Evolutionary conservation across 2,329 filamentous ascomycete species (phyloP).

Genomic region (Exophiala sp.): DNA sequence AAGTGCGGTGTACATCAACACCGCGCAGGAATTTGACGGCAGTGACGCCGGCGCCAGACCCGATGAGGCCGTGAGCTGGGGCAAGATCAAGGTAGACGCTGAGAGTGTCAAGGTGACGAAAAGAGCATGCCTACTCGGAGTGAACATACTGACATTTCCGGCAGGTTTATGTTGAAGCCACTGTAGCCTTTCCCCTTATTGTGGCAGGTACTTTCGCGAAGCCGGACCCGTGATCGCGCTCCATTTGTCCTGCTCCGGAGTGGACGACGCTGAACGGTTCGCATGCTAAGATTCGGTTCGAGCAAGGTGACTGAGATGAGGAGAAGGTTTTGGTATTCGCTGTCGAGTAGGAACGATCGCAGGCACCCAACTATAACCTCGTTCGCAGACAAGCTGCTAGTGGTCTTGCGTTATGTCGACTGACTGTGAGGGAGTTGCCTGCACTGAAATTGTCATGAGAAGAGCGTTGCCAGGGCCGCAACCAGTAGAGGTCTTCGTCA

Average conservation of each 20-base stretch:
- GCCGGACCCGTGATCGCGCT: slow-evolving; percentile 8
- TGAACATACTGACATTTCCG: background rate
- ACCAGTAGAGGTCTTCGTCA: too few relatives aligned
- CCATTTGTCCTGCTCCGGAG: background rate
- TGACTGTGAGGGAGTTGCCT: too few relatives aligned
- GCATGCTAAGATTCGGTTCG: too few relatives aligned
- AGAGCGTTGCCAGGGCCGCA: too few relatives aligned
- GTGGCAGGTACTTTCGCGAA: slow-evolving; percentile 20
- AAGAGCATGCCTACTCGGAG: background rate
- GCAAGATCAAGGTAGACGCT: slow-evolving; percentile 65
- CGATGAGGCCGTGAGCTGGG: slow-evolving; percentile 97
- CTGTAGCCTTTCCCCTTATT: slow-evolving; percentile 61
- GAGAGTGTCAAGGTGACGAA: slow-evolving; percentile 75
- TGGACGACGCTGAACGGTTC: background rate
- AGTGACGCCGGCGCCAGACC: slow-evolving; percentile 92
- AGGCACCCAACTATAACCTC: too few relatives aligned
- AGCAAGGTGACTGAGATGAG: too few relatives aligned
- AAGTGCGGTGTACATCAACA: slow-evolving; percentile 96
- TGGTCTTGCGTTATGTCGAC: too few relatives aligned
- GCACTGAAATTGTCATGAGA: too few relatives aligned
- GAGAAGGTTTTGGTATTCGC: background rate
- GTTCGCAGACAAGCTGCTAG: too few relatives aligned
- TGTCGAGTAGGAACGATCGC: background rate
- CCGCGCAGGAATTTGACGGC: slow-evolving; percentile 93
- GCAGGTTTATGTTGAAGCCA: slow-evolving; percentile 60